These are phyloP conservation scores for Cordyceps sp. DNA, from an alignment of 2,329 filamentous ascomycete species.

Conservation along the genomic window DNA sequence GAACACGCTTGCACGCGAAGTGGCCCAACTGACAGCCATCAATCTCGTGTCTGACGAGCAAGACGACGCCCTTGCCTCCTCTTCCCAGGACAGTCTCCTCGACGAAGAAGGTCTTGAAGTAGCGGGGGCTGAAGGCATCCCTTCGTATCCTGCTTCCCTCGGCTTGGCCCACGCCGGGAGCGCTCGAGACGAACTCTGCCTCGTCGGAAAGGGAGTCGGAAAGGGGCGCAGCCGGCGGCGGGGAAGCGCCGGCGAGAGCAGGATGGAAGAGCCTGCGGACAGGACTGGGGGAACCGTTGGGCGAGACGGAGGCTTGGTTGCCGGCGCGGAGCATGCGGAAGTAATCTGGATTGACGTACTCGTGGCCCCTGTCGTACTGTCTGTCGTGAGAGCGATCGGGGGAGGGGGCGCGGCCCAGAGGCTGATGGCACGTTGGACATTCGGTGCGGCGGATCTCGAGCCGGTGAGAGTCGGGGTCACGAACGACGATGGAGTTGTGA, in stretches of 20 bases:
- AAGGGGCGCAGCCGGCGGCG: conserved; percentile 4
- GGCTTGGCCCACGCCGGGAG: conserved; percentile 26
- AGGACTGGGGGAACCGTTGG: conserved; percentile 31
- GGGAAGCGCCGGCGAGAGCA: conserved; percentile 12
- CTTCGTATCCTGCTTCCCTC: conserved; percentile 60
- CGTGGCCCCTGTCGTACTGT: conserved; percentile 20
- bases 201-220: conserved; percentile 10
- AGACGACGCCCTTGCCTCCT: conserved; percentile 85
- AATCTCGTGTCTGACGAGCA: conserved; percentile 84
- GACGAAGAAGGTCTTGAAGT: conserved; percentile 85
- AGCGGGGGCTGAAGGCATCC: conserved; percentile 78
- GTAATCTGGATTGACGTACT: conserved; percentile 82
- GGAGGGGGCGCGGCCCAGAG: conserved; percentile 31
- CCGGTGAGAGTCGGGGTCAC: conserved; percentile 69
- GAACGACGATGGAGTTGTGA: conserved; percentile 81
- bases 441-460: conserved; percentile 66
- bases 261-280: conserved; percentile 36
- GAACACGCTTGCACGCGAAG: conserved; percentile 93
- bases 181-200: conserved; percentile 35
- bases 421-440: conserved; percentile 83
- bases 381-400: conserved; percentile 32
- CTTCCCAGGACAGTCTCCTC: conserved; percentile 74
- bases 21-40: conserved; percentile 78
- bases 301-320: conserved; percentile 25
- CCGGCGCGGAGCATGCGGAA: conserved; percentile 74